A percentile compares a stretch with the other conserved stretches of the same genome.
phyloP scores from a whole-genome alignment of 805 yeast species.

The Saccharomycodes ludwigii region DNA sequence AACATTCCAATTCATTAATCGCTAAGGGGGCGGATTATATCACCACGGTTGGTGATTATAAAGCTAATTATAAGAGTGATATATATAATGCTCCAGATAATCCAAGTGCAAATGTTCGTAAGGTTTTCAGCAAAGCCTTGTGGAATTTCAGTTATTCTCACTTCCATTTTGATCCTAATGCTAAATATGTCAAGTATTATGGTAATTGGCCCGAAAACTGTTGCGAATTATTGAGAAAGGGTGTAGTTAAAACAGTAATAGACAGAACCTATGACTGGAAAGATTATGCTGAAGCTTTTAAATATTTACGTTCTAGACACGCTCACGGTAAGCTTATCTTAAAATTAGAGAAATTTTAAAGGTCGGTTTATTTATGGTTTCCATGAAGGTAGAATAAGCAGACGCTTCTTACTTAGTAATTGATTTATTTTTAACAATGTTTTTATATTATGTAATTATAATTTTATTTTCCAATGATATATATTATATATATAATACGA shows the following conservation, averaged over 20 bases:
- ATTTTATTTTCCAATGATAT: too few relatives aligned
- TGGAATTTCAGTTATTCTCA: conserved; percentile 28
- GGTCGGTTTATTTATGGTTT: not conserved
- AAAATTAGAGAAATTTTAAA: conserved; percentile 29
- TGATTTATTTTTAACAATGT: too few relatives aligned
- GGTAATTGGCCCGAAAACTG: conserved; percentile 31
- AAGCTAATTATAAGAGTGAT: conserved; percentile 28
- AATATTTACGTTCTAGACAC: conserved; percentile 35
- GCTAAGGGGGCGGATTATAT: conserved; percentile 39
- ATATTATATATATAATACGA: too few relatives aligned
- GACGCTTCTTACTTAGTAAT: too few relatives aligned
- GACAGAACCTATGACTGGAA: conserved; percentile 48
- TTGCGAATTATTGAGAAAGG: conserved; percentile 32
- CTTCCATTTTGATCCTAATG: conserved; percentile 24
- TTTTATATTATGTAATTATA: too few relatives aligned
- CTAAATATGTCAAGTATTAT: conserved; percentile 10
- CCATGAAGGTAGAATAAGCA: too few relatives aligned
- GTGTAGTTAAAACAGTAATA: conserved; percentile 34
- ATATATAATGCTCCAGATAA: conserved; percentile 25
- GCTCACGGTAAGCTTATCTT: conserved; percentile 63
- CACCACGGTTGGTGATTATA: conserved; percentile 53
- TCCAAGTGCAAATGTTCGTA: conserved; percentile 25
- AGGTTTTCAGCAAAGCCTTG: conserved; percentile 22
- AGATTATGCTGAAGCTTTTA: conserved; percentile 42
- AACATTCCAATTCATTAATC: conserved; percentile 30